These are phyloP conservation scores for Grosmannia serpens DNA, from an alignment of 2,329 filamentous ascomycete genomes.

Conservation along the genomic window DNA sequence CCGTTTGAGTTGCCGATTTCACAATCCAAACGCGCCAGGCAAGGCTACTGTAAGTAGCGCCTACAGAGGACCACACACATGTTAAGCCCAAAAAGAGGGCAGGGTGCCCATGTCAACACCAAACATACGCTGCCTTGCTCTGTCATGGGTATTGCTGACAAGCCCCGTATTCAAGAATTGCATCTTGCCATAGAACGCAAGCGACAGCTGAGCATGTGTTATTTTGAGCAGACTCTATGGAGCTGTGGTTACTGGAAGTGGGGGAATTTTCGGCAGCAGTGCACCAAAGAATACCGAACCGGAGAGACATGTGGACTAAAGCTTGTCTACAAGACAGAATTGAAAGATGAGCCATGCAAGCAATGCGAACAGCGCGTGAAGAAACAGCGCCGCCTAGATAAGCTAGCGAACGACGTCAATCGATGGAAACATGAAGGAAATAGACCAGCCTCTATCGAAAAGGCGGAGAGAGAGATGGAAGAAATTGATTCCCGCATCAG, in stretches of 20 bases:
- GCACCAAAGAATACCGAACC: constrained; percentile 87
- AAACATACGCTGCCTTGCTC: neutral
- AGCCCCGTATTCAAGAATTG: neutral
- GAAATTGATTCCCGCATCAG: constrained; percentile 51
- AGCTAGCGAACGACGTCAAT: constrained; percentile 62
- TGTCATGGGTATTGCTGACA: neutral
- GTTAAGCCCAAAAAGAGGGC: neutral
- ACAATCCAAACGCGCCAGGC: neutral
- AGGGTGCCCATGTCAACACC: neutral
- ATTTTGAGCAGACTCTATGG: constrained; percentile 85
- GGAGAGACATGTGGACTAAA: constrained; percentile 95
- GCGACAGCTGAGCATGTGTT: constrained; percentile 60
- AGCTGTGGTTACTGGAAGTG: constrained; percentile 86
- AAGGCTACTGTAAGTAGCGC: constrained; percentile 1
- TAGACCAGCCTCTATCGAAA: constrained; percentile 60
- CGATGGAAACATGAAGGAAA: constrained; percentile 72
- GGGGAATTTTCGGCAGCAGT: constrained; percentile 86
- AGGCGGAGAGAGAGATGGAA: constrained; percentile 56
- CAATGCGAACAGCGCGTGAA: constrained; percentile 82
- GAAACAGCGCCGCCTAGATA: constrained; percentile 63
- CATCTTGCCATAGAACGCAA: neutral
- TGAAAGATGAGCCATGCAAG: constrained; percentile 58
- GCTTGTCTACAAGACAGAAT: constrained; percentile 65
- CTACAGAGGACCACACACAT: neutral
- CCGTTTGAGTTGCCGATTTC: neutral